Percentiles rank a stretch among this genome's conserved stretches.
phyloP scores from a whole-genome alignment of 345 rosid species.

The Eucalyptus sp. region DNA sequence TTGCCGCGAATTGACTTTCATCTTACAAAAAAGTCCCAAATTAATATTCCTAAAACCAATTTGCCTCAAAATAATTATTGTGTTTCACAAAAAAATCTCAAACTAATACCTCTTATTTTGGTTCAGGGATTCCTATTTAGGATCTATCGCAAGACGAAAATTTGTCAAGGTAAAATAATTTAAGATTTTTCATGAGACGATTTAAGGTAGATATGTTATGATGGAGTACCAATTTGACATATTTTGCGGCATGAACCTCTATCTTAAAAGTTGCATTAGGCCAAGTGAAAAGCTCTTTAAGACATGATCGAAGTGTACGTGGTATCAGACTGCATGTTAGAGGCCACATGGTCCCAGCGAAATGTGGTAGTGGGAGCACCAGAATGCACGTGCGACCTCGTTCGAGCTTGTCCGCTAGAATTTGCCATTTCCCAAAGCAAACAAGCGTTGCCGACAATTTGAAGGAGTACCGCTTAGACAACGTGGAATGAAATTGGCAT shows the following conservation, averaged over 20 bases:
- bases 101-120: accelerated
- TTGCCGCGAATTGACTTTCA: neutral
- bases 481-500: neutral
- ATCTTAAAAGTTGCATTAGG: neutral
- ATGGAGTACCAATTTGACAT: neutral
- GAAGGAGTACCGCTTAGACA: neutral
- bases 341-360: neutral
- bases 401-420: neutral
- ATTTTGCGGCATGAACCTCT: neutral
- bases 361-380: neutral
- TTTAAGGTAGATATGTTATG: neutral
- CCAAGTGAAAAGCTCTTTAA: neutral
- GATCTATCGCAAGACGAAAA: neutral
- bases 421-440: neutral
- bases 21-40: neutral
- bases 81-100: neutral
- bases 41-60: neutral
- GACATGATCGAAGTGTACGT: neutral
- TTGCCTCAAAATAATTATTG: neutral
- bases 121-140: neutral
- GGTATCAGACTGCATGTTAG: neutral
- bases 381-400: neutral
- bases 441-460: neutral
- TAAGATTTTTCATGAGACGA: neutral
- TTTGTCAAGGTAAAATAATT: neutral